These are phyloP conservation scores for Annona cherimola DNA, from an alignment of 164 flowering plant species.

Conservation along the genomic window DNA sequence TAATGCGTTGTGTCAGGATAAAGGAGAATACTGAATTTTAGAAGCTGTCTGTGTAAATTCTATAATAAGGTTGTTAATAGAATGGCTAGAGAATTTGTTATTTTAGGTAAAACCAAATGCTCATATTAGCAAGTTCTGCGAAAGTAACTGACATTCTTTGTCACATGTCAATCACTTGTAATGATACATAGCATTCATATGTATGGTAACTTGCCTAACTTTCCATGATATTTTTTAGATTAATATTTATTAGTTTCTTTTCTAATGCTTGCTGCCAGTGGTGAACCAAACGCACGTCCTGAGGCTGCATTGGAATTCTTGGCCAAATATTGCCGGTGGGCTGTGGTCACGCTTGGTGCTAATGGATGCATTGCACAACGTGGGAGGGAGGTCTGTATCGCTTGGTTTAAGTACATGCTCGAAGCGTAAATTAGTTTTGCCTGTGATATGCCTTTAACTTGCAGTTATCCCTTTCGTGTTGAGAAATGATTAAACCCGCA, in stretches of 20 bases:
- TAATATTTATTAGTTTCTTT: background rate
- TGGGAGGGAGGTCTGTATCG: constrained; percentile 64
- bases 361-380: constrained; percentile 87
- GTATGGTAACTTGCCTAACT: background rate
- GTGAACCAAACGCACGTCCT: constrained; percentile 45
- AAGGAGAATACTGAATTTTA: too few relatives aligned
- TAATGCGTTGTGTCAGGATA: too few relatives aligned
- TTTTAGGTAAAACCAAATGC: too few relatives aligned
- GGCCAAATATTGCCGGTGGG: constrained; percentile 69
- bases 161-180: background rate
- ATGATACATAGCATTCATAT: background rate
- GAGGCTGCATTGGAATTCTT: constrained; percentile 73
- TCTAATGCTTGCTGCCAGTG: constrained; percentile 31
- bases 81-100: too few relatives aligned
- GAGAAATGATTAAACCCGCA: too few relatives aligned
- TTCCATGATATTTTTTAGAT: background rate
- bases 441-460: background rate
- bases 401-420: background rate
- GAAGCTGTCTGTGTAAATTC: too few relatives aligned
- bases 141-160: background rate
- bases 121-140: too few relatives aligned
- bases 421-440: background rate
- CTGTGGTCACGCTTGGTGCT: constrained; percentile 82
- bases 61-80: too few relatives aligned
- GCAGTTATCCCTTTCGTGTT: background rate